Base-by-base conservation (phyloP, 129 eudicot species). In the Rutidosis leptorrhynchoides region DNA sequence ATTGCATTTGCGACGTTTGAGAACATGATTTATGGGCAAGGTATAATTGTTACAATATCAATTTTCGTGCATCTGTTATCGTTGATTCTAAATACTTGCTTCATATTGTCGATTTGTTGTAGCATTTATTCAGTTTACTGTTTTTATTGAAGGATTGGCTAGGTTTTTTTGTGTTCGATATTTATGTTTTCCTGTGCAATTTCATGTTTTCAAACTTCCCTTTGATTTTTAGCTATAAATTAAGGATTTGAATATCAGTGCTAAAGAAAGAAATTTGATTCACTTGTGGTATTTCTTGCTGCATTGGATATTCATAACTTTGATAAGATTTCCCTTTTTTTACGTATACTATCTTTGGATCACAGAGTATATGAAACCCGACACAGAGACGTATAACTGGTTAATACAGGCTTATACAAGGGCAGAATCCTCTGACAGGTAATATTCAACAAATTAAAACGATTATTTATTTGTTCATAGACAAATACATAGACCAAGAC, bases 341-440 rank as follows among this genome's bases (percentile, higher is more conserved):
- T 33, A 73, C 73, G 37, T 37, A 45, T 73, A 26, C 48, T 72
- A 26, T 21, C 42, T 58, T 85, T 79, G 42, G 58, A 68, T 83
- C 65, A 72, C 89, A 93, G 98, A 78, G 25, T 82, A 68, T 68
- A 85, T 93, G 98, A 93, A 93, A 74, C 98, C 98, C n/a, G 83
- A 93, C 74, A 88, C 98, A 33, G 98, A 93, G 83, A 82, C 98
- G 62, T 93, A 93, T 79, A 93, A 93, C 80, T 89, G 91, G 91
- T 84, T 93, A 77, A 86, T 93, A 70, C 95, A 93, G 77, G 98
- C 96, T 74, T 93, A 89, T 82, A 93, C 98, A 60, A 82, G 98
- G 80, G 98, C 96, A 32, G 96, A 88, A 60, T 82, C 92, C 35
- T 86, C 84, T 67, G 98, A 93, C 69, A 93, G 98, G 98, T 93